Percentiles rank a stretch among this genome's conserved stretches.
phyloP scores from a whole-genome alignment of 331 rosid genomes.

The Pyracantha coccinea region DNA sequence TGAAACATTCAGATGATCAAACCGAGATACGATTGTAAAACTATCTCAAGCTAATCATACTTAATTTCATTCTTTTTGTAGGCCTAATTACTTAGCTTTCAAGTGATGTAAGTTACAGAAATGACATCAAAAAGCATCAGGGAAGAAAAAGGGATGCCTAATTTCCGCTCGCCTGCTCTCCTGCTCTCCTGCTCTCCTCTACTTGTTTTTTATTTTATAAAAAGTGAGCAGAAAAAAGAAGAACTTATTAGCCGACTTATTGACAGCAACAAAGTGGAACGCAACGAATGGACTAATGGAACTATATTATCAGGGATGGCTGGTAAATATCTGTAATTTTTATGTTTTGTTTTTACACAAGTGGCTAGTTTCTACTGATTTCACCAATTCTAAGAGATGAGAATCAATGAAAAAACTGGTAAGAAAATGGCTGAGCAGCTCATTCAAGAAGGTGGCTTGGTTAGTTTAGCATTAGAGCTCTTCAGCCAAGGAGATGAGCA shows the following conservation, averaged over 20 bases:
- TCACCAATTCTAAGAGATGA: constrained; percentile 29
- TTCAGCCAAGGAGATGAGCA: constrained; percentile 78
- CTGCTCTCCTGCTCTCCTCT: too few relatives aligned
- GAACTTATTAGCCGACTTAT: not conserved
- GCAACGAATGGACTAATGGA: not conserved
- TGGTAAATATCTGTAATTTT: not conserved
- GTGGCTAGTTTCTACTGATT: constrained; percentile 29
- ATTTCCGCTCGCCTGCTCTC: too few relatives aligned
- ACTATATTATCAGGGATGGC: not conserved
- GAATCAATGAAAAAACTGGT: constrained; percentile 23
- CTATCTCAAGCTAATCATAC: too few relatives aligned
- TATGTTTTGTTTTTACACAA: constrained; percentile 18
- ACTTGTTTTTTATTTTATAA: too few relatives aligned
- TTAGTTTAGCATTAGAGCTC: constrained; percentile 78
- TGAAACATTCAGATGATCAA: too few relatives aligned
- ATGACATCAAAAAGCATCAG: constrained; percentile 5
- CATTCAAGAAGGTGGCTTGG: constrained; percentile 43
- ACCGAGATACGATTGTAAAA: too few relatives aligned
- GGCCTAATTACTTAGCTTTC: constrained; percentile 33
- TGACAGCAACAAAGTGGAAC: not conserved
- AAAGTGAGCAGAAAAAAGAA: not conserved
- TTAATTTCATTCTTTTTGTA: constrained; percentile 10
- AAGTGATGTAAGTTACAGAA: constrained; percentile 2
- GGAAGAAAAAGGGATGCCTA: constrained; percentile 10
- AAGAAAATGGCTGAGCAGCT: constrained; percentile 31